These are phyloP conservation scores for Ilex aquifolium DNA, from an alignment of 257 asterid species.

Conservation along the genomic window DNA sequence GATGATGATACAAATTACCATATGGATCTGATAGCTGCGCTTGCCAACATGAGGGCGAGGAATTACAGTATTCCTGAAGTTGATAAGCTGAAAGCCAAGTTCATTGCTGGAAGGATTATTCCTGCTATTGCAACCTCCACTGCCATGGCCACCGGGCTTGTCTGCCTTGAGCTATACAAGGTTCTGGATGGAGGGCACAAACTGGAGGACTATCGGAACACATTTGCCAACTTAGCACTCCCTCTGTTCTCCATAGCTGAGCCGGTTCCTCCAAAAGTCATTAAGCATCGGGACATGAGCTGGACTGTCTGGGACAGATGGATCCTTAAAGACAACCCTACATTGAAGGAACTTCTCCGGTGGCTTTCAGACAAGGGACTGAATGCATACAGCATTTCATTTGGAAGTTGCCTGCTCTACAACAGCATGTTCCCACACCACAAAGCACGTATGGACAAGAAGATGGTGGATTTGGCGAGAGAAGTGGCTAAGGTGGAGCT, in stretches of 20 bases:
- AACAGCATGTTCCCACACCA: slow-evolving; percentile 84
- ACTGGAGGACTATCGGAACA: slow-evolving; percentile 83
- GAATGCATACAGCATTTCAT: slow-evolving; percentile 75
- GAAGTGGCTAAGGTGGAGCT: slow-evolving; percentile 78
- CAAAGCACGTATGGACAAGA: slow-evolving; percentile 82
- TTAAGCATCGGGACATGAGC: slow-evolving; percentile 68
- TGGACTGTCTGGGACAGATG: slow-evolving; percentile 98
- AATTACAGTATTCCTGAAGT: slow-evolving; percentile 86
- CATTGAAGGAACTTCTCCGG: slow-evolving; percentile 58
- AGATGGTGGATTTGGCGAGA: slow-evolving; percentile 52
- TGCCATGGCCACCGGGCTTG: slow-evolving; percentile 90
- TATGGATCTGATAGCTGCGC: slow-evolving; percentile 86
- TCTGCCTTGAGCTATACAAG: slow-evolving; percentile 86
- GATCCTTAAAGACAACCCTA: slow-evolving; percentile 58
- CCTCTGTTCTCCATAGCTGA: slow-evolving; percentile 91
- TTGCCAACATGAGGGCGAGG: slow-evolving; percentile 97
- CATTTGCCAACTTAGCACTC: slow-evolving; percentile 81
- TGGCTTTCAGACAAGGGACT: slow-evolving; percentile 80
- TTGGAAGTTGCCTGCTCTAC: slow-evolving; percentile 72
- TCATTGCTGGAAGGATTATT: slow-evolving; percentile 86
- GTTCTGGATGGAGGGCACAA: slow-evolving; percentile 70
- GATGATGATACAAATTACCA: slow-evolving; percentile 90
- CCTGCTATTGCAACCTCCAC: slow-evolving; percentile 95
- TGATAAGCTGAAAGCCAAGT: slow-evolving; percentile 82
- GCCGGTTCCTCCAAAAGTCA: slow-evolving; percentile 65